Conservation (phyloP, 2,329 filamentous ascomycete genomes). For the Pseudogymnoascus destructans region DNA sequence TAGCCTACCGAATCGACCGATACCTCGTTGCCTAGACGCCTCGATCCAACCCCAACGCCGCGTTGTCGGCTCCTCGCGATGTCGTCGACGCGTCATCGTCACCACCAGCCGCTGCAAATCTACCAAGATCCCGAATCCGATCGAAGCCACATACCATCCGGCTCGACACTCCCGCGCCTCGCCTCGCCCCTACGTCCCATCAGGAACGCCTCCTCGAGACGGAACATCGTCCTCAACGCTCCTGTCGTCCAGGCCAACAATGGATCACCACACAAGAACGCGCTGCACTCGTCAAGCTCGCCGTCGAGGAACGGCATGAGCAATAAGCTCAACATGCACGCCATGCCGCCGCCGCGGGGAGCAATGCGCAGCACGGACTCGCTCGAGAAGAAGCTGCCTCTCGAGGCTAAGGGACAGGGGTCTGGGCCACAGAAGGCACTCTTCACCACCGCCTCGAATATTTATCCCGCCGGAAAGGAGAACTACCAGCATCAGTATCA, state of each 20-base stretch:
- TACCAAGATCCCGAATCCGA: conserved; percentile 41
- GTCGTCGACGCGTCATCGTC: conserved; percentile 40
- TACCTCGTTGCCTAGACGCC: neutral
- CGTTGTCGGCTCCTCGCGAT: conserved; percentile 25
- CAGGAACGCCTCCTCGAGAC: conserved; percentile 31
- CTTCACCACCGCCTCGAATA: conserved; percentile 29
- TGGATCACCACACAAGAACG: conserved; percentile 58
- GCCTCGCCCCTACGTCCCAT: conserved; percentile 30
- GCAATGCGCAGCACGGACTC: conserved; percentile 49
- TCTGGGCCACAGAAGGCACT: conserved; percentile 39
- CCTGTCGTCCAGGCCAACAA: conserved; percentile 35
- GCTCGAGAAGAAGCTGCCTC: conserved; percentile 46
- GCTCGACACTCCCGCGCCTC: neutral
- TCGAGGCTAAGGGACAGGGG: conserved; percentile 32
- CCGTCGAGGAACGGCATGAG: conserved; percentile 43
- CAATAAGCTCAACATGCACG: conserved; percentile 52
- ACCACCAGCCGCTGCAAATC: conserved; percentile 41
- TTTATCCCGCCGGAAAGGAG: conserved; percentile 37
- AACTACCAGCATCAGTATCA: conserved; percentile 32
- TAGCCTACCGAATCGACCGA: neutral
- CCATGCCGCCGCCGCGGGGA: conserved; percentile 51
- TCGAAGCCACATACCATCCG: conserved; percentile 24
- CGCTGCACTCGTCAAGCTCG: conserved; percentile 41
- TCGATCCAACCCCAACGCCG: neutral
- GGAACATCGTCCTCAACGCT: conserved; percentile 56